phyloP scores from a whole-genome alignment of 306 rosid species.

The Vicia villosa region DNA sequence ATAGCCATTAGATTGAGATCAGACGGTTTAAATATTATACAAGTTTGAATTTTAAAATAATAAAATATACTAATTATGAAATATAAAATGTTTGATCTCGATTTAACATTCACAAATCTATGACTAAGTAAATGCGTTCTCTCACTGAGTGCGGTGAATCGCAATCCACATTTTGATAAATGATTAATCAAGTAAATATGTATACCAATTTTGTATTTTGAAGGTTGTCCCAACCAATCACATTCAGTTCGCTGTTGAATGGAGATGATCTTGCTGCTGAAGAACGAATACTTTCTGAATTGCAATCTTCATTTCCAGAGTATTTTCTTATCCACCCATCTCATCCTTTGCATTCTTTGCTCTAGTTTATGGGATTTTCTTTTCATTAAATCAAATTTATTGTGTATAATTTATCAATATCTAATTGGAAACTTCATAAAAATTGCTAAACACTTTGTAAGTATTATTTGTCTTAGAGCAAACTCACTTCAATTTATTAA shows the following conservation, averaged over 20 bases:
- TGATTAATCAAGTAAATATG: not conserved
- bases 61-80: too few species aligned
- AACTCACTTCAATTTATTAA: too few species aligned
- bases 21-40: too few species aligned
- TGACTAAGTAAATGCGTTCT: too few species aligned
- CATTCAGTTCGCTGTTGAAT: not conserved
- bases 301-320: not conserved
- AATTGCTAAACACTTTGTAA: not conserved
- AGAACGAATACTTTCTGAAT: not conserved
- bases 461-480: too few species aligned
- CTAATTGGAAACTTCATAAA: not conserved
- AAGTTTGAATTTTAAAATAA: too few species aligned
- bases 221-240: not conserved
- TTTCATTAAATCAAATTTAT: not conserved
- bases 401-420: not conserved
- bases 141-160: too few species aligned
- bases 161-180: not conserved
- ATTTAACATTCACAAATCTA: too few species aligned
- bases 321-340: not conserved
- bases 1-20: too few species aligned
- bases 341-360: not conserved
- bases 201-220: not conserved
- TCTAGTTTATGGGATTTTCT: not conserved
- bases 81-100: too few species aligned
- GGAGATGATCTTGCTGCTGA: not conserved